Evolutionary conservation across 2,329 filamentous ascomycete species (phyloP).

Genomic region (Teratosphaeria destructans): DNA sequence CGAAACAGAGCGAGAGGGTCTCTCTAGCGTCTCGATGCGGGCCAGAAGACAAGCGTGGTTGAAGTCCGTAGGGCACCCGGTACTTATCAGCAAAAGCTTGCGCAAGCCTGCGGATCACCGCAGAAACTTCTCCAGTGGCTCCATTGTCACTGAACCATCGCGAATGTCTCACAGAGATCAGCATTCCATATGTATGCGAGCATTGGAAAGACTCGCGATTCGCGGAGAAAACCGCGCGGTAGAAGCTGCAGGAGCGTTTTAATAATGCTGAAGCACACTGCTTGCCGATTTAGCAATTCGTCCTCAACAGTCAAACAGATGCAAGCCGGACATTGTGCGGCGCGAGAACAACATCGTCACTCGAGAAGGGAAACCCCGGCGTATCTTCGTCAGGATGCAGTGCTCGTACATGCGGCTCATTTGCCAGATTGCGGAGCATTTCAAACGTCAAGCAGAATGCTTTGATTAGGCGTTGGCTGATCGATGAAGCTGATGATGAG

Average conservation of each 20-base stretch:
- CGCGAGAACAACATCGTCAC: neutral
- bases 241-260: constrained; percentile 42
- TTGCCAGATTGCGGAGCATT: neutral
- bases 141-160: no score
- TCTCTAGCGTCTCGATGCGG: no score
- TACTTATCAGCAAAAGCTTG: no score
- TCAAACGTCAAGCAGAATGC: neutral
- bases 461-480: neutral
- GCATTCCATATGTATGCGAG: neutral
- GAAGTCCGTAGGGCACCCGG: no score
- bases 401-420: neutral
- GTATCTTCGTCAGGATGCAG: neutral
- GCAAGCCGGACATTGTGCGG: neutral
- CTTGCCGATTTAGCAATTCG: constrained; percentile 53
- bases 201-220: neutral
- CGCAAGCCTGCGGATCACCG: no score
- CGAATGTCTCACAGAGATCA: neutral
- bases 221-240: neutral
- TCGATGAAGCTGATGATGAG: neutral
- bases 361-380: neutral
- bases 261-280: constrained; percentile 71
- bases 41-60: no score
- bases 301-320: neutral
- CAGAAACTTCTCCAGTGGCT: no score
- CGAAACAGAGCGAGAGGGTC: no score